Percentiles rank a stretch among this genome's conserved stretches.
These are phyloP conservation scores for Macrolepiota fuliginosa DNA, from an alignment of 768 basidiomycete species.

Conservation along the genomic window DNA sequence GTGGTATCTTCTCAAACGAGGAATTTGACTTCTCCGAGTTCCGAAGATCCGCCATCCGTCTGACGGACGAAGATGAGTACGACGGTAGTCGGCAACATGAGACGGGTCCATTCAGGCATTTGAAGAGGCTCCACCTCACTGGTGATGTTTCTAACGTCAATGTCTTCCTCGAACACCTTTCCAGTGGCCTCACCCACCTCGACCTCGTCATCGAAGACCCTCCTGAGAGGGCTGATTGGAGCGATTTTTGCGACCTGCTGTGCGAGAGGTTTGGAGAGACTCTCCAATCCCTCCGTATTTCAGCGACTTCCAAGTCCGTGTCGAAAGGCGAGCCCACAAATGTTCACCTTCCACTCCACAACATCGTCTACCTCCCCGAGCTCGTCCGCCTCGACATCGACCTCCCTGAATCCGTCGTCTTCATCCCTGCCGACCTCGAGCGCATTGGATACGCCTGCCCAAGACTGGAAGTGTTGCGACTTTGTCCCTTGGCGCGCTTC, in stretches of 20 bases:
- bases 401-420: conserved; percentile 72
- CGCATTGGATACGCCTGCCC: conserved; percentile 62
- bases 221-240: conserved; percentile 73
- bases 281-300: conserved; percentile 58
- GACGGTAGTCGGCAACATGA: background rate
- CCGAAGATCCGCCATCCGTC: conserved; percentile 63
- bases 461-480: conserved; percentile 61
- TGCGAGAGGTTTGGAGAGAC: conserved; percentile 60
- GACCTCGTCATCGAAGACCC: conserved; percentile 82
- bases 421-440: conserved; percentile 58
- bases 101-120: conserved; percentile 53
- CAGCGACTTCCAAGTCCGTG: conserved; percentile 68
- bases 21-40: conserved; percentile 76
- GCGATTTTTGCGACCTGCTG: conserved; percentile 61
- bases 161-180: conserved; percentile 69
- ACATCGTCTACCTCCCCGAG: conserved; percentile 49
- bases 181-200: conserved; percentile 60
- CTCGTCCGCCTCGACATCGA: conserved; percentile 71
- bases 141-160: conserved; percentile 70
- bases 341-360: conserved; percentile 59
- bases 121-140: conserved; percentile 63
- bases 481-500: conserved; percentile 71
- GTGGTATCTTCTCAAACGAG: conserved; percentile 75
- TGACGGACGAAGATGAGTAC: conserved; percentile 56
- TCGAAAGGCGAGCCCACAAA: conserved; percentile 61